Base-by-base conservation (phyloP, 305 asterid species). In the Fraxinus ornus region DNA sequence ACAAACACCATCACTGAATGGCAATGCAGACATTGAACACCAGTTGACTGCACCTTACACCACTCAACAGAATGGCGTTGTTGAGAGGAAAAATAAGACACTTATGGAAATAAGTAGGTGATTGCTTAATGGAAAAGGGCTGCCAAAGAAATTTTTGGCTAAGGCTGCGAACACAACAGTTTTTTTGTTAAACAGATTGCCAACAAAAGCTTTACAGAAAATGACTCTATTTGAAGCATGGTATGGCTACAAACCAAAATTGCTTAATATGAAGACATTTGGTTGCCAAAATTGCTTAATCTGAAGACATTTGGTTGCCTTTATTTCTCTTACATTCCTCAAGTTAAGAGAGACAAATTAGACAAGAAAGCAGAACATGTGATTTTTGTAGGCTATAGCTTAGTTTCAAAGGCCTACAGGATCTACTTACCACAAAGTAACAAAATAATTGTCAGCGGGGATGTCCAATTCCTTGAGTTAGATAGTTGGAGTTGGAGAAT, bases 391-490 rank as follows among this genome's bases (percentile, higher is more conserved):
- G 2, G 64, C 19, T 52, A 52, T 1, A 52, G 7, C 21, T 13
- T 0, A 13, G 7, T 5, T 17, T 52, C 64, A 15, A 52, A 52
- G 7, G 64, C 8, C 2, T 52, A 52, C 7, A 52, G 2, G 7
- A 52, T 52, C 4, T 52, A 44, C 5, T 5, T 13, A 0, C 64
- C 64, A 1, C 22, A 17, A 52, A 32, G 12, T 7, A 6, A 4
- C 1, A 78, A 78, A 78, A 2, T 78, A 26, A 0, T 57, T 17
- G 35, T 76, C 0, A 81, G 71, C 10, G 62, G 72, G 17, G 84
- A 81, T 76, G 84, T 81, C n/a, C 4, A 44, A 39, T 39, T 39
- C 47, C 47, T 39, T 39, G 52, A 44, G 52, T 44, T 3, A 44
- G 52, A 22, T 8, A 36, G n/a, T 24, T 83, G 70, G 79, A 72